These are phyloP conservation scores for Sporisorium reilianum DNA, from an alignment of 1,284 basidiomycete species.

Conservation along the genomic window DNA sequence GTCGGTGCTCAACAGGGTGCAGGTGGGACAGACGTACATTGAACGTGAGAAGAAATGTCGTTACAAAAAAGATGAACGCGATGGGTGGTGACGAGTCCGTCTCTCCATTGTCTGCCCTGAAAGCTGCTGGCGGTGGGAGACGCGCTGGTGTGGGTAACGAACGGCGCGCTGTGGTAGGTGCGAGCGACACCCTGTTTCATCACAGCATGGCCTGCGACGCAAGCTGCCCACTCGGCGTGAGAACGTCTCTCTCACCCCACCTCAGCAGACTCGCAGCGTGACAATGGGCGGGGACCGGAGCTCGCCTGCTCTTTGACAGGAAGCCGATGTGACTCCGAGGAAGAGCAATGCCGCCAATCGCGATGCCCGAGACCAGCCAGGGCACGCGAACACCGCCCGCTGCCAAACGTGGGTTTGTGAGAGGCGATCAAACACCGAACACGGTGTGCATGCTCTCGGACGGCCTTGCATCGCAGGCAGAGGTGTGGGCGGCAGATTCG, in stretches of 20 bases:
- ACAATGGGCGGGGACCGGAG: background rate
- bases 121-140: too few relatives aligned
- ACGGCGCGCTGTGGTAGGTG: background rate
- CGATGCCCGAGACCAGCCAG: background rate
- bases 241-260: background rate
- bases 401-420: background rate
- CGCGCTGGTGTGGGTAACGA: background rate
- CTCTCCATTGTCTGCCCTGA: too few relatives aligned
- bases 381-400: too few relatives aligned
- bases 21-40: too few relatives aligned
- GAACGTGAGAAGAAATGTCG: background rate
- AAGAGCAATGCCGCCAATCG: too few relatives aligned
- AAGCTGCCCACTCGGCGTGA: background rate
- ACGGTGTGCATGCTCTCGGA: background rate
- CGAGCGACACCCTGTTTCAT: background rate
- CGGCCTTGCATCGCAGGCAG: background rate
- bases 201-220: background rate
- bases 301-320: background rate
- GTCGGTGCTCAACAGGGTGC: too few relatives aligned
- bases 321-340: too few relatives aligned
- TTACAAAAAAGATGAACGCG: background rate
- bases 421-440: background rate
- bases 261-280: background rate
- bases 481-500: background rate
- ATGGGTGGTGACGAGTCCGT: slow-evolving; percentile 2